Conservation (phyloP, 805 yeast species). For the Monosporozyma servazzii region DNA sequence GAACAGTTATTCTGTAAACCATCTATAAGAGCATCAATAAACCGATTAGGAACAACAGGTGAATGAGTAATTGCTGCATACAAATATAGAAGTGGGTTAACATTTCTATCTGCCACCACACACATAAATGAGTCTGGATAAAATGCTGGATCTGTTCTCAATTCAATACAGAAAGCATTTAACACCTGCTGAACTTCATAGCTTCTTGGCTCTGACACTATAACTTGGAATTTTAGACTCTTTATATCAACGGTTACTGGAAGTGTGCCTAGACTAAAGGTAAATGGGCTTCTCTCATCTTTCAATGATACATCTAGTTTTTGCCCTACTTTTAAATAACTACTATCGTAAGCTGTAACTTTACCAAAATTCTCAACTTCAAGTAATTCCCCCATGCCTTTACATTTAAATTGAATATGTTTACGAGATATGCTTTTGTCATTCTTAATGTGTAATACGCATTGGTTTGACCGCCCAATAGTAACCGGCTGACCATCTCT, state of each 20-base stretch:
- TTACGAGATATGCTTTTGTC: conserved; percentile 29
- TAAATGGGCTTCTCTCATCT: background rate
- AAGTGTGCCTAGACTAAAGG: background rate
- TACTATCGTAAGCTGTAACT: conserved; percentile 17
- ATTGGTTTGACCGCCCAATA: conserved; percentile 27
- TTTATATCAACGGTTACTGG: background rate
- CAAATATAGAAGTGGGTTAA: background rate
- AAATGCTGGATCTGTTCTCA: background rate
- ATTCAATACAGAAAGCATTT: background rate
- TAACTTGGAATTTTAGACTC: background rate
- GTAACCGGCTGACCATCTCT: conserved; percentile 7
- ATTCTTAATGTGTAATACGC: conserved; percentile 20
- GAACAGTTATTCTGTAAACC: background rate
- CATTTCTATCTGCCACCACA: background rate
- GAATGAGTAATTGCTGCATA: background rate
- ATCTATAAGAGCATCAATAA: background rate
- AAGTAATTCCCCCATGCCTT: conserved; percentile 1
- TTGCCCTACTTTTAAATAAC: conserved; percentile 14
- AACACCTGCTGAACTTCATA: background rate
- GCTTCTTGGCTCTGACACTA: background rate
- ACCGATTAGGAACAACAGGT: background rate
- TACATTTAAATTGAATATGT: conserved; percentile 20
- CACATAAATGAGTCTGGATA: background rate
- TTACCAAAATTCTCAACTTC: conserved; percentile 21
- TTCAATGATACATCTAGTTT: conserved; percentile 3